phyloP scores from a whole-genome alignment of 345 rosid genomes.

The Bretschneidera sinensis region DNA sequence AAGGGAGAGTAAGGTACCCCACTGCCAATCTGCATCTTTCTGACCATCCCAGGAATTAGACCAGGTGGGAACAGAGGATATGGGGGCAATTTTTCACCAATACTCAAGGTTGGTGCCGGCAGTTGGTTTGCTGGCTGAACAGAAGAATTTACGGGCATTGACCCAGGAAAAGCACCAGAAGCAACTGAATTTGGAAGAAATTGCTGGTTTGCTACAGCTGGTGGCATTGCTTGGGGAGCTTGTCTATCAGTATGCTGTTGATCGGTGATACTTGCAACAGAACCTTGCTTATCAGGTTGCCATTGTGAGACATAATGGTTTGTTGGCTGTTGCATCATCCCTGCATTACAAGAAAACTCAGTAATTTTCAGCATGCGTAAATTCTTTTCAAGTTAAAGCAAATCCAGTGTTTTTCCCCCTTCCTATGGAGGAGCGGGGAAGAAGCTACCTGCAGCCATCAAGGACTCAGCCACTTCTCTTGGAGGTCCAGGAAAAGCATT shows the following conservation, averaged over 20 bases:
- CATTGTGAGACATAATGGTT: slow-evolving; percentile 42
- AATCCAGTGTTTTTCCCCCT: background rate
- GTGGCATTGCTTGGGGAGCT: slow-evolving; percentile 26
- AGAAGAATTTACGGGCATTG: slow-evolving; percentile 56
- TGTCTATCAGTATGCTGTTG: slow-evolving; percentile 52
- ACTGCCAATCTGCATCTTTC: slow-evolving; percentile 96
- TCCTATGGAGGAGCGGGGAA: too few relatives aligned
- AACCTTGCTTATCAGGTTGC: slow-evolving; percentile 54
- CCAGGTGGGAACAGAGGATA: slow-evolving; percentile 98
- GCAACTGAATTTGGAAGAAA: slow-evolving; percentile 58
- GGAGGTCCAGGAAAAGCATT: slow-evolving; percentile 50
- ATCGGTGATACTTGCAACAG: slow-evolving; percentile 35
- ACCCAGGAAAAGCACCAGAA: slow-evolving; percentile 52
- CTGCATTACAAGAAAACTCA: slow-evolving; percentile 23
- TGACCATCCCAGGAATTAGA: slow-evolving; percentile 98
- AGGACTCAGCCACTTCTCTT: slow-evolving; percentile 45
- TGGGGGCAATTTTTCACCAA: slow-evolving; percentile 71
- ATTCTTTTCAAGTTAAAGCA: background rate
- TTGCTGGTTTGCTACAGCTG: slow-evolving; percentile 49
- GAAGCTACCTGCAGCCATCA: slow-evolving; percentile 29
- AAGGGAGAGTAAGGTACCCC: slow-evolving; percentile 96
- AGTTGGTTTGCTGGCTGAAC: slow-evolving; percentile 44
- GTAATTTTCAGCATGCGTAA: background rate
- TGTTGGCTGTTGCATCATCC: slow-evolving; percentile 34
- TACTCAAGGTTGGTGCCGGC: slow-evolving; percentile 33